Evolutionary conservation across 169 alveolate genomes (phyloP).

Genomic region (Plasmodium knowlesi): DNA sequence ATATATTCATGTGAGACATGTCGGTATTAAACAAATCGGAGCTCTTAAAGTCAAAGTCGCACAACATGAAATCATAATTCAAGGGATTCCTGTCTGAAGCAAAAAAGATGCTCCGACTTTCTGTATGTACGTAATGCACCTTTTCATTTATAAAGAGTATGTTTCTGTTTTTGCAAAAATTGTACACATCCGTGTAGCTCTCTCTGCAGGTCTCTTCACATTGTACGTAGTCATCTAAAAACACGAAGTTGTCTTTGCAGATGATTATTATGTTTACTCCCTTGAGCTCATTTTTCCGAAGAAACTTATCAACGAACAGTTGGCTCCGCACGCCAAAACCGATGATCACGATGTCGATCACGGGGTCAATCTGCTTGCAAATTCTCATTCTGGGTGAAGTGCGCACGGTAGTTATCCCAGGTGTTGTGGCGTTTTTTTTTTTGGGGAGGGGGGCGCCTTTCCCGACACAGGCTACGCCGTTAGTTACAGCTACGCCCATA

Average conservation of each 20-base stretch:
- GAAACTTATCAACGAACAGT: constrained; percentile 41
- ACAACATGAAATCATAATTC: constrained; percentile 63
- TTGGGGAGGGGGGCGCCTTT: not conserved
- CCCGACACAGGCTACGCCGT: not conserved
- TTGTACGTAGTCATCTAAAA: constrained; percentile 41
- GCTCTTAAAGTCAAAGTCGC: constrained; percentile 71
- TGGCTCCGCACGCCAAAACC: constrained; percentile 67
- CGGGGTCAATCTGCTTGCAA: constrained; percentile 70
- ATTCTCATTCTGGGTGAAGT: constrained; percentile 30
- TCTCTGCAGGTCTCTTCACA: constrained; percentile 40
- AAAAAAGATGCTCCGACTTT: constrained; percentile 24
- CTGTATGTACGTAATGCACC: constrained; percentile 14
- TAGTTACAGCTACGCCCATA: not conserved
- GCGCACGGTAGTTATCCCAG: not conserved
- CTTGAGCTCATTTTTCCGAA: constrained; percentile 28
- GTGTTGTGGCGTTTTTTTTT: not conserved
- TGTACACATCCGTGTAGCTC: constrained; percentile 45
- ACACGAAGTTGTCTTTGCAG: constrained; percentile 43
- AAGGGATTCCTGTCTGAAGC: constrained; percentile 52
- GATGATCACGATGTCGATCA: constrained; percentile 65
- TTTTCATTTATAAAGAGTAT: constrained; percentile 61
- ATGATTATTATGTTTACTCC: constrained; percentile 63
- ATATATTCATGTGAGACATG: constrained; percentile 40
- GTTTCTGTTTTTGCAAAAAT: constrained; percentile 72
- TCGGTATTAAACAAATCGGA: constrained; percentile 13